Conservation (phyloP, 1,139 yeast genomes). For the Hyphopichia wangnamkhiaoensis region DNA sequence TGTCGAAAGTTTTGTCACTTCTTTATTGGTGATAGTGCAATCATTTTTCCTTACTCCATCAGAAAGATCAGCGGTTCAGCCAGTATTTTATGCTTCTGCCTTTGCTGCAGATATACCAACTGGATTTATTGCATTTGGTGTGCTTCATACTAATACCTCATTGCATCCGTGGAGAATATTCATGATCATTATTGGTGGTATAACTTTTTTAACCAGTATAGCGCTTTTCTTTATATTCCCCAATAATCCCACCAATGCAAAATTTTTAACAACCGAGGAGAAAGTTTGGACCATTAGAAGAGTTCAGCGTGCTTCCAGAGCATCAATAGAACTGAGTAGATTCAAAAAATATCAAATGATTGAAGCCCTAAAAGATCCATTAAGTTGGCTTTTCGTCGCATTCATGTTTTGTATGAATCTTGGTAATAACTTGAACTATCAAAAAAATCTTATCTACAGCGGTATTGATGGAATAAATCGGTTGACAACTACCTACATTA, state of each 20-base stretch:
- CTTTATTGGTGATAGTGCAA: slow-evolving; percentile 33
- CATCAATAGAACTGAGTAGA: slow-evolving; percentile 40
- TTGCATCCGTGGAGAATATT: slow-evolving; percentile 36
- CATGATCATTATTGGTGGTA: slow-evolving; percentile 39
- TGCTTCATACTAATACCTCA: slow-evolving; percentile 20
- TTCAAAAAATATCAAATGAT: slow-evolving; percentile 37
- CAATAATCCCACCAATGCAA: slow-evolving; percentile 38
- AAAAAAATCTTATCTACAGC: slow-evolving; percentile 36
- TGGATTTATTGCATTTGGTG: slow-evolving; percentile 43
- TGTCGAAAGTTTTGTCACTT: slow-evolving; percentile 38
- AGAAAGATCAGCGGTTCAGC: slow-evolving; percentile 37
- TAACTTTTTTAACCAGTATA: slow-evolving; percentile 29
- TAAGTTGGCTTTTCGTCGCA: slow-evolving; percentile 37
- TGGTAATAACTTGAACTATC: slow-evolving; percentile 42
- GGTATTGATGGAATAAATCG: slow-evolving; percentile 36
- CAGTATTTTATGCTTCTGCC: slow-evolving; percentile 41
- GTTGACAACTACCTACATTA: slow-evolving; percentile 45
- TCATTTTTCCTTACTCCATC: slow-evolving; percentile 37
- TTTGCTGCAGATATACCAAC: slow-evolving; percentile 39
- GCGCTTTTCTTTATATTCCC: slow-evolving; percentile 34
- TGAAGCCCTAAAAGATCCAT: slow-evolving; percentile 41
- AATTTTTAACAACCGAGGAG: slow-evolving; percentile 33
- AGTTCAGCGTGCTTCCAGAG: slow-evolving; percentile 28
- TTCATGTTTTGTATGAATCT: slow-evolving; percentile 34
- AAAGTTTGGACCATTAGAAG: slow-evolving; percentile 42